Base-by-base conservation (phyloP, 345 rosid genomes). In the Lepidium aucheri region DNA sequence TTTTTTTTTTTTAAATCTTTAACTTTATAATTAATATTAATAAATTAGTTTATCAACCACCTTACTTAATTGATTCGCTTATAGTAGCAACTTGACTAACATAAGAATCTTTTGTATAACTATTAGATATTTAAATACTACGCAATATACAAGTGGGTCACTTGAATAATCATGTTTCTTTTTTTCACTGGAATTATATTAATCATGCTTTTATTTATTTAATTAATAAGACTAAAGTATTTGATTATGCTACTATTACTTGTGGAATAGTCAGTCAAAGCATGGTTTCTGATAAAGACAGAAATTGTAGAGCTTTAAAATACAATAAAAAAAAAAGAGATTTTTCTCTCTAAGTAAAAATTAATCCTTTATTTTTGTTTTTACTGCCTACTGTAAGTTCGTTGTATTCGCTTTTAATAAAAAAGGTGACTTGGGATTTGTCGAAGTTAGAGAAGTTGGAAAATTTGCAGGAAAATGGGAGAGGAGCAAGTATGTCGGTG, bases 401-500 rank as follows among this genome's bases (percentile, higher is more conserved):
- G 7, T 20, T 13, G 3, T 53, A n/a, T n/a, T n/a, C n/a, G n/a
- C n/a, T 53, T 14, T 15, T 59, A 24, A 20, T 20, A 60, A 9
- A 7, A 20, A 1, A 20, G 22, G 3, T n/a, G n/a, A n/a, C n/a
- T n/a, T n/a, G n/a, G n/a, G n/a, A n/a, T n/a, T n/a, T n/a, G n/a
- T n/a, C n/a, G 2, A 20, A 20, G 20, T 51, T 51, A 2, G 10
- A 60, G 1, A 12, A 20, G 0, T 32, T 69, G 17, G 47, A 18
- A 9, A n/a, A 3, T 57, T 20, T 76, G 39, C 77, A 90, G 97
- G 95, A 49, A 75, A 86, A 84, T 90, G 97, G 97, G 68, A 72
- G 63, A 78, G 97, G 65, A 87, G 43, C 89, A 90, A 83, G 80
- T 87, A 86, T 3, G 26, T 76, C 89, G 15, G 95, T 87, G 77